These are phyloP conservation scores for Magnaporthiopsis rhizophila DNA, from an alignment of 2,329 filamentous ascomycete genomes.

Conservation along the genomic window DNA sequence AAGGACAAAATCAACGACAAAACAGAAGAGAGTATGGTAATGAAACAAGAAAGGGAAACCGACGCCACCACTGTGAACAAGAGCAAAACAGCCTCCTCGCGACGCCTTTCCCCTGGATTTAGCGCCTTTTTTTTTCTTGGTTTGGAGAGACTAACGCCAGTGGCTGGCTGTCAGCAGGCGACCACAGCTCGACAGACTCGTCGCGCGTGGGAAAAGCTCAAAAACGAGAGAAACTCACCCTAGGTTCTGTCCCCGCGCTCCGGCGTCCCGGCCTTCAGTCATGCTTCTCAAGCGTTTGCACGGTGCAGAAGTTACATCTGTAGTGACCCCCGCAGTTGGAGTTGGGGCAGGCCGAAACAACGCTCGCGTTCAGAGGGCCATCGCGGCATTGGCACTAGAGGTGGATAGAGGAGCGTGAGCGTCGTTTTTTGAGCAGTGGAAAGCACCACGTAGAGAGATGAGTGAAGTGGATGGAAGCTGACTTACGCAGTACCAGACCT, in stretches of 20 bases:
- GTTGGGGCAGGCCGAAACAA: neutral
- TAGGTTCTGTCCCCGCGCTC: neutral
- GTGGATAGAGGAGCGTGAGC: neutral
- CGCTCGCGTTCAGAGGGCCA: neutral
- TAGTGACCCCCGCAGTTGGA: neutral
- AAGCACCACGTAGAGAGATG: no score
- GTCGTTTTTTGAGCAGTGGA: no score
- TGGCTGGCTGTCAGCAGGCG: neutral
- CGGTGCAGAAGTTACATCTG: neutral
- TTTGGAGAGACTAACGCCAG: neutral
- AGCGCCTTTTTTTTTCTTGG: no score
- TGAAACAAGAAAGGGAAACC: neutral
- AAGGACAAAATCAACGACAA: neutral
- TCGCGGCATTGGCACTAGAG: neutral
- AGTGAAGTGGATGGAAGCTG: no score
- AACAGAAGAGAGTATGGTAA: neutral
- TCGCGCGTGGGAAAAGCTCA: neutral
- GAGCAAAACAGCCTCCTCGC: neutral
- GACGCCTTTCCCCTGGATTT: neutral
- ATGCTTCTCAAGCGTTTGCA: neutral
- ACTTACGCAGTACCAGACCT: constrained; percentile 4
- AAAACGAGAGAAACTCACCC: neutral
- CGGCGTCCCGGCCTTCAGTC: neutral
- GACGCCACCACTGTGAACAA: neutral
- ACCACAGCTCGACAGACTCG: no score